These are phyloP conservation scores for Baudoinia panamericana DNA, from an alignment of 495 filamentous ascomycete genomes.

Conservation along the genomic window DNA sequence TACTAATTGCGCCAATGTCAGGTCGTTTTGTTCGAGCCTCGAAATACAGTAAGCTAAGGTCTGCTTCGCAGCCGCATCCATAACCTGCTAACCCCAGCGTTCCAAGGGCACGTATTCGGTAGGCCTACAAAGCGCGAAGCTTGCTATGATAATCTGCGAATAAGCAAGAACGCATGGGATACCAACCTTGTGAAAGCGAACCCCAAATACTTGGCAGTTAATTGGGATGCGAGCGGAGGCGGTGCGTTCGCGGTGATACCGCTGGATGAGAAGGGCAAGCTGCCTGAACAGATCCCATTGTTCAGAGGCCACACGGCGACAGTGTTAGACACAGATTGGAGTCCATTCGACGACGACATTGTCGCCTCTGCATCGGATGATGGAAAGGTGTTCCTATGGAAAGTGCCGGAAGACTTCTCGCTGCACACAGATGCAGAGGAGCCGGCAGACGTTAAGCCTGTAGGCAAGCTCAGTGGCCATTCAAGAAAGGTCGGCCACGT, in stretches of 20 bases:
- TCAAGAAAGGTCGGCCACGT: conserved; percentile 89
- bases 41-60: conserved; percentile 76
- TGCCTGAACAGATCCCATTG: conserved; percentile 85
- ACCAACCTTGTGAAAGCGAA: conserved; percentile 98
- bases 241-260: conserved; percentile 96
- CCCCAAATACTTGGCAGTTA: conserved; percentile 88
- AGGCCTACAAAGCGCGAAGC: conserved; percentile 64
- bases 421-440: conserved; percentile 74
- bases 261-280: conserved; percentile 69
- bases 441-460: conserved; percentile 63
- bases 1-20: too few species aligned
- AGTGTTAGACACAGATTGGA: conserved; percentile 97
- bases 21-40: conserved; percentile 96
- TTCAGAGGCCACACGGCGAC: conserved; percentile 92
- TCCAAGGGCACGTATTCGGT: conserved; percentile 91
- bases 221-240: conserved; percentile 95
- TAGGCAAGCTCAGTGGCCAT: conserved; percentile 67
- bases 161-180: conserved; percentile 95
- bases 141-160: conserved; percentile 93
- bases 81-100: conserved; percentile 16
- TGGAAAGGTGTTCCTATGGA: conserved; percentile 91
- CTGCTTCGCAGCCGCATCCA: conserved; percentile 26
- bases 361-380: conserved; percentile 93
- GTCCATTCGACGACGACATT: conserved; percentile 84
- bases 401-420: conserved; percentile 79